A percentile compares a stretch with the other conserved stretches of the same genome.
phyloP scores from a whole-genome alignment of 2,329 filamentous ascomycete species.

The Arthrobotrys megalospora region DNA sequence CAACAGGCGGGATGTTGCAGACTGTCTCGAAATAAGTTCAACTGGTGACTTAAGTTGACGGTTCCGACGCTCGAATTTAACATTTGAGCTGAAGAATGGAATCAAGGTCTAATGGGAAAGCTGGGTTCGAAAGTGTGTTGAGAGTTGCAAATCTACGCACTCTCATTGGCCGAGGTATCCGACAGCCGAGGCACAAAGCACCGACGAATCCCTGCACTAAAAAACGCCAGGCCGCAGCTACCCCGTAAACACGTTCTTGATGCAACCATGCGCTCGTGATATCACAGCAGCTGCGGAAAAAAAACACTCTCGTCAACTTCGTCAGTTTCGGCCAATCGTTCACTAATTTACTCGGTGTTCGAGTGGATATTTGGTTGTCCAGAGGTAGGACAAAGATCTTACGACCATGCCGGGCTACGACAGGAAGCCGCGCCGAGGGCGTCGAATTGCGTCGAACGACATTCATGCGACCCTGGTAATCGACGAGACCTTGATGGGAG shows the following conservation, averaged over 20 bases:
- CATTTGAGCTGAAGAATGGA: not conserved
- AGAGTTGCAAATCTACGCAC: slow-evolving; percentile 29
- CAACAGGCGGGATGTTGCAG: not conserved
- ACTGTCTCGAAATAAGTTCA: too few relatives aligned
- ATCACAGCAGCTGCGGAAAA: slow-evolving; percentile 9
- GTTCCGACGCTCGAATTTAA: slow-evolving; percentile 1
- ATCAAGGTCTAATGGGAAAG: too few relatives aligned
- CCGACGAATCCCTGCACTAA: slow-evolving; percentile 27
- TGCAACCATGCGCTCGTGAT: slow-evolving; percentile 47
- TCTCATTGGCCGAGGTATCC: slow-evolving; percentile 27
- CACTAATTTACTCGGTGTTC: not conserved
- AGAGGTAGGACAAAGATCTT: not conserved
- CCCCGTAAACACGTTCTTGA: slow-evolving; percentile 51
- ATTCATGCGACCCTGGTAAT: slow-evolving; percentile 80
- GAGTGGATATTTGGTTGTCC: not conserved
- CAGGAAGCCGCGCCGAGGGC: slow-evolving; percentile 52
- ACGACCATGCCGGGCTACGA: slow-evolving; percentile 69
- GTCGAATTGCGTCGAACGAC: slow-evolving; percentile 74
- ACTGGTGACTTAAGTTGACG: too few relatives aligned
- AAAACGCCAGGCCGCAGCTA: slow-evolving; percentile 51
- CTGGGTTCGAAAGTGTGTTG: not conserved
- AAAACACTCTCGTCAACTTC: slow-evolving; percentile 13
- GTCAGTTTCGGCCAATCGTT: slow-evolving; percentile 15
- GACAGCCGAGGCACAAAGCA: slow-evolving; percentile 53
- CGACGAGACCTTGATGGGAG: slow-evolving; percentile 86